These are phyloP conservation scores for Coemansia sp. DNA, from an alignment of 192 early-diverging fungal species.

Conservation along the genomic window DNA sequence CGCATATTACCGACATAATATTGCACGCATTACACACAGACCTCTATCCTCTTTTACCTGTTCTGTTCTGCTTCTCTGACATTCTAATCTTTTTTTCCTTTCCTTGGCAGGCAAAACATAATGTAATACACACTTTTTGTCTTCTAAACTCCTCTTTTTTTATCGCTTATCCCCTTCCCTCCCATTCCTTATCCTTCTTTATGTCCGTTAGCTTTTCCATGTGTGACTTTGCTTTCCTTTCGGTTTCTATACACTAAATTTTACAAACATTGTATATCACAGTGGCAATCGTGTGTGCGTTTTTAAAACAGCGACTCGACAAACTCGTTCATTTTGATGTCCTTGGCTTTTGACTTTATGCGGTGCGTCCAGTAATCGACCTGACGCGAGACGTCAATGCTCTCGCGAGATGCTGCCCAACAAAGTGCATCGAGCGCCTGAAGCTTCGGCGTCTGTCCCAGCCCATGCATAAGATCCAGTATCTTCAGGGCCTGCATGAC, in stretches of 20 bases:
- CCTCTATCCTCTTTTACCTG: neutral
- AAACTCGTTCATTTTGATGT: constrained; percentile 25
- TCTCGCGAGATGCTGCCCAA: constrained; percentile 7
- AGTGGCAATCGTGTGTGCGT: too few species aligned
- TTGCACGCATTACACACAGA: constrained; percentile 8
- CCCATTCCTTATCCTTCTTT: neutral
- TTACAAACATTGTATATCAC: too few species aligned
- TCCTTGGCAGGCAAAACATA: constrained; percentile 1
- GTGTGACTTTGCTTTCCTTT: neutral
- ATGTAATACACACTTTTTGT: neutral
- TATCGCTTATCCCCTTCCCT: neutral
- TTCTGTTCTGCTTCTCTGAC: neutral
- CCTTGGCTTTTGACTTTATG: constrained; percentile 14
- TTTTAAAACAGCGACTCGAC: constrained; percentile 32
- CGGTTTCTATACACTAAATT: neutral
- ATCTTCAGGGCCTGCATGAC: constrained; percentile 7
- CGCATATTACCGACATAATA: constrained; percentile 4
- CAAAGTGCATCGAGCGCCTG: constrained; percentile 20
- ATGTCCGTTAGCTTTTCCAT: neutral
- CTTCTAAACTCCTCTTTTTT: neutral
- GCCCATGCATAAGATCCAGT: constrained; percentile 29
- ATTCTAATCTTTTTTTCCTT: neutral
- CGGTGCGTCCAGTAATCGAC: constrained; percentile 14
- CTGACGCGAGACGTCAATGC: constrained; percentile 15
- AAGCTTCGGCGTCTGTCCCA: constrained; percentile 15